Conservation (phyloP, 176 grass and related monocot species). For the Tillandsia fasciculata region DNA sequence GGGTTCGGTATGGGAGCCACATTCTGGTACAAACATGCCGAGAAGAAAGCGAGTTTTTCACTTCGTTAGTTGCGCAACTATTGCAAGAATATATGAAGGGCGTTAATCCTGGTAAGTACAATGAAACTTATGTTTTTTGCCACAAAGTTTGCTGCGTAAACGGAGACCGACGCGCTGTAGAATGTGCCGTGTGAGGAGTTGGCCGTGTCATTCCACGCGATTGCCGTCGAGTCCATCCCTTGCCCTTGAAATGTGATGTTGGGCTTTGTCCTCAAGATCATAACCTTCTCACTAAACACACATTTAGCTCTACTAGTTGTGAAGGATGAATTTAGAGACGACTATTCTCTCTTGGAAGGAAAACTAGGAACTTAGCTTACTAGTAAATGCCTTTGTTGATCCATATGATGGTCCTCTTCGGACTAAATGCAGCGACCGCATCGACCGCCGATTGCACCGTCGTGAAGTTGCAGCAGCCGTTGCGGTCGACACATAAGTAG, state of each 20-base stretch:
- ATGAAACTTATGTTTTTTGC: slow-evolving; percentile 89
- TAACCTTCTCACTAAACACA: slow-evolving; percentile 71
- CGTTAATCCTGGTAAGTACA: slow-evolving; percentile 20
- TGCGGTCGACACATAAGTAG: slow-evolving; percentile 57
- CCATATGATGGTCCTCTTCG: slow-evolving; percentile 63
- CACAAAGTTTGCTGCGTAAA: slow-evolving; percentile 48
- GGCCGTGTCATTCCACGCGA: slow-evolving; percentile 80
- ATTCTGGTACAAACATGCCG: slow-evolving; percentile 32
- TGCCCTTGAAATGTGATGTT: slow-evolving; percentile 93
- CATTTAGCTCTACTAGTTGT: slow-evolving; percentile 14
- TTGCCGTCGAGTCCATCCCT: slow-evolving; percentile 56
- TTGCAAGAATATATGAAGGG: slow-evolving; percentile 1
- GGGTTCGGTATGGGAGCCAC: slow-evolving; percentile 73
- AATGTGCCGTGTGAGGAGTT: slow-evolving; percentile 71
- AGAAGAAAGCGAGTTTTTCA: not conserved
- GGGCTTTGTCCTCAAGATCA: slow-evolving; percentile 43
- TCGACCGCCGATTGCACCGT: slow-evolving; percentile 53
- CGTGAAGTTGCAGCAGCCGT: slow-evolving; percentile 73
- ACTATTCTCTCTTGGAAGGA: not conserved
- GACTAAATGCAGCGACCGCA: slow-evolving; percentile 31
- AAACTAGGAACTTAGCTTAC: slow-evolving; percentile 29
- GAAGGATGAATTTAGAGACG: not conserved
- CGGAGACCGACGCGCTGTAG: slow-evolving; percentile 48
- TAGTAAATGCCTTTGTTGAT: slow-evolving; percentile 81
- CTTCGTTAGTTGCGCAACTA: too few species aligned